phyloP scores from a whole-genome alignment of 345 rosid species.

The Citrus reticulata region DNA sequence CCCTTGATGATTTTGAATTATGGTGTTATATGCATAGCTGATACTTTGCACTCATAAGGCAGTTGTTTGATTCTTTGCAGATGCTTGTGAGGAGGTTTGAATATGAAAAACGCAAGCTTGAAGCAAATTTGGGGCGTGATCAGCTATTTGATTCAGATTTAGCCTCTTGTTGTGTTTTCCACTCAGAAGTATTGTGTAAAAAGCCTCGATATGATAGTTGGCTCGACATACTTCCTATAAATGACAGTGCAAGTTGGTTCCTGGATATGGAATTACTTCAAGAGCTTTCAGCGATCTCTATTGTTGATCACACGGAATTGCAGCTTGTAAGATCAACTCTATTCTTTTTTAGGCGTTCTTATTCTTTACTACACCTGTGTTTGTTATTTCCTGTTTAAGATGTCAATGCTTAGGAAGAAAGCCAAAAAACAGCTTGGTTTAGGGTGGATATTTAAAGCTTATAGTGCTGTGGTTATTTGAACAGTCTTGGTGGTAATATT shows the following conservation, averaged over 20 bases:
- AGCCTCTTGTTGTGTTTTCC: conserved; percentile 49
- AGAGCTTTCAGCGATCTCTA: conserved; percentile 39
- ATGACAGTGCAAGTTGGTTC: conserved; percentile 61
- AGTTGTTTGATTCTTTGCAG: conserved; percentile 36
- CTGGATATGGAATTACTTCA: conserved; percentile 66
- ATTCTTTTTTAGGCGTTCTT: neutral
- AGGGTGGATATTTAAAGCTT: neutral
- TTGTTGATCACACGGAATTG: conserved; percentile 29
- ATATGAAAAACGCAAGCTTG: conserved; percentile 51
- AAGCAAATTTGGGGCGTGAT: conserved; percentile 23
- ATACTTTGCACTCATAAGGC: conserved; percentile 5
- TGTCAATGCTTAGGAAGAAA: neutral
- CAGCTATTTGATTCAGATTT: conserved; percentile 26
- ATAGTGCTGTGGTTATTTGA: neutral
- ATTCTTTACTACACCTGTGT: no score
- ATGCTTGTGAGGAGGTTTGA: conserved; percentile 59
- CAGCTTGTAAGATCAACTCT: conserved; percentile 41
- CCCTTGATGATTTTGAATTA: conserved; percentile 3
- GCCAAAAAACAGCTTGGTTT: neutral
- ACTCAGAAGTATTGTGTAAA: conserved; percentile 47
- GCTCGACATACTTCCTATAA: conserved; percentile 46
- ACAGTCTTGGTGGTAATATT: neutral
- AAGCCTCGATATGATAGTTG: conserved; percentile 51
- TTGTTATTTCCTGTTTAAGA: neutral
- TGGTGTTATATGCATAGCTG: neutral